Evolutionary conservation across 1,284 basidiomycete genomes (phyloP).

Genomic region (Moesziomyces parantarcticus): DNA sequence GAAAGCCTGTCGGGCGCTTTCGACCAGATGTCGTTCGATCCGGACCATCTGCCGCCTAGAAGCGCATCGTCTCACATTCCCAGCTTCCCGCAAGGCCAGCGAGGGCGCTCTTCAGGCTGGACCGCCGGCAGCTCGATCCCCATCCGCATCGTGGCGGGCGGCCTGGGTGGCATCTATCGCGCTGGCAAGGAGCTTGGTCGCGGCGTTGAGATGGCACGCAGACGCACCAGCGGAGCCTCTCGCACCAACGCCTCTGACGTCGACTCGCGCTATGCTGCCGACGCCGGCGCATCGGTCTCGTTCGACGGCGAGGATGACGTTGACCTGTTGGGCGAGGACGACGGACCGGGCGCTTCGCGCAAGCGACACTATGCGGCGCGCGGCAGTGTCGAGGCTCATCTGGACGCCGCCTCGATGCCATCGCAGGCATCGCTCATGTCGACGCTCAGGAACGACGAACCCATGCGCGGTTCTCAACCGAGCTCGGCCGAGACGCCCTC

Average conservation of each 20-base stretch:
- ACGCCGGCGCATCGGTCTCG: constrained; percentile 24
- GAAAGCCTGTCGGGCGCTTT: constrained; percentile 36
- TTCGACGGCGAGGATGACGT: constrained; percentile 36
- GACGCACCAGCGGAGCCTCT: constrained; percentile 30
- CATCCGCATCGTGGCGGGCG: constrained; percentile 48
- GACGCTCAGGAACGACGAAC: constrained; percentile 21
- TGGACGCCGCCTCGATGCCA: constrained; percentile 13
- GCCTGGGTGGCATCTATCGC: constrained; percentile 43
- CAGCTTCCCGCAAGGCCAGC: constrained; percentile 47
- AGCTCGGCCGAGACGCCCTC: constrained; percentile 45
- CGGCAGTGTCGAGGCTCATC: not conserved
- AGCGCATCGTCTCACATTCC: constrained; percentile 40
- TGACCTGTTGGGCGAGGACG: constrained; percentile 37
- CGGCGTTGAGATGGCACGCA: constrained; percentile 39
- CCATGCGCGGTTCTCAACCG: constrained; percentile 22
- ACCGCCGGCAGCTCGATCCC: constrained; percentile 41
- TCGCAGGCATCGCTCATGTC: constrained; percentile 31
- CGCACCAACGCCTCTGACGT: constrained; percentile 1
- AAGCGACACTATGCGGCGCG: constrained; percentile 2
- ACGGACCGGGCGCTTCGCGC: constrained; percentile 2
- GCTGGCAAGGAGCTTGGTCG: constrained; percentile 47
- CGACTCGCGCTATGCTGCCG: not conserved
- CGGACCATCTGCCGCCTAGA: constrained; percentile 9
- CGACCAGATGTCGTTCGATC: constrained; percentile 32
- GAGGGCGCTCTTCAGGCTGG: constrained; percentile 39